A percentile compares a stretch with the other conserved stretches of the same genome.
phyloP scores from a whole-genome alignment of 2,329 filamentous ascomycete genomes.

The Trichoderma lentiforme region DNA sequence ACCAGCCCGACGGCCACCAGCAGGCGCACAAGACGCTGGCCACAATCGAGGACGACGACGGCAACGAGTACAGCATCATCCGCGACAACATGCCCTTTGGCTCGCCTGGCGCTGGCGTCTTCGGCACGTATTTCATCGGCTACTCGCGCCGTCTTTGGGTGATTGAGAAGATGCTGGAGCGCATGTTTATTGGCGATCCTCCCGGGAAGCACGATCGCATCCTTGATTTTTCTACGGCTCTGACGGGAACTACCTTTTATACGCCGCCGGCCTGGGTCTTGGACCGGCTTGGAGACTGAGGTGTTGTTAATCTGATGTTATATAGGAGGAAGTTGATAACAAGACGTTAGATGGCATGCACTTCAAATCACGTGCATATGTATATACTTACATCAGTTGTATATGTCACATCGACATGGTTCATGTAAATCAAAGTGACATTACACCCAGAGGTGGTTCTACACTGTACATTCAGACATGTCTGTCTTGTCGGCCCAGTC shows the following conservation, averaged over 20 bases:
- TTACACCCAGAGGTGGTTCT: not conserved
- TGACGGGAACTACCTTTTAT: slow-evolving; percentile 54
- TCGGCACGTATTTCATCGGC: slow-evolving; percentile 58
- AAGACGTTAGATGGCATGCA: not conserved
- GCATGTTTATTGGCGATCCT: slow-evolving; percentile 55
- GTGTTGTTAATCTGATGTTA: not conserved
- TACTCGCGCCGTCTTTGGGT: slow-evolving; percentile 54
- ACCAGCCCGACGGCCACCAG: slow-evolving; percentile 49
- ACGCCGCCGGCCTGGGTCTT: slow-evolving; percentile 34
- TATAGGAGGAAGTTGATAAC: not conserved
- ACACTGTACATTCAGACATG: not conserved
- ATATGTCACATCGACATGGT: not conserved
- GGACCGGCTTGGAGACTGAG: slow-evolving; percentile 12
- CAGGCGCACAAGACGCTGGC: slow-evolving; percentile 53
- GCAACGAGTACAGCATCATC: slow-evolving; percentile 51
- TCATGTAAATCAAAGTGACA: not conserved
- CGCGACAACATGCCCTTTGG: slow-evolving; percentile 62
- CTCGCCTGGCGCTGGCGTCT: slow-evolving; percentile 47
- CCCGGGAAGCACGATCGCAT: slow-evolving; percentile 53
- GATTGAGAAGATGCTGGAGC: slow-evolving; percentile 54
- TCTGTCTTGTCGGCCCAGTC: not conserved
- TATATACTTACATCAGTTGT: not conserved
- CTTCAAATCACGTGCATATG: not conserved
- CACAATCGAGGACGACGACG: slow-evolving; percentile 50
- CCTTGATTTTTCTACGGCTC: slow-evolving; percentile 50